A percentile compares a stretch with the other conserved stretches of the same genome.
Evolutionary conservation across 768 basidiomycete genomes (phyloP).

Genomic region (Ephemerocybe angulata): DNA sequence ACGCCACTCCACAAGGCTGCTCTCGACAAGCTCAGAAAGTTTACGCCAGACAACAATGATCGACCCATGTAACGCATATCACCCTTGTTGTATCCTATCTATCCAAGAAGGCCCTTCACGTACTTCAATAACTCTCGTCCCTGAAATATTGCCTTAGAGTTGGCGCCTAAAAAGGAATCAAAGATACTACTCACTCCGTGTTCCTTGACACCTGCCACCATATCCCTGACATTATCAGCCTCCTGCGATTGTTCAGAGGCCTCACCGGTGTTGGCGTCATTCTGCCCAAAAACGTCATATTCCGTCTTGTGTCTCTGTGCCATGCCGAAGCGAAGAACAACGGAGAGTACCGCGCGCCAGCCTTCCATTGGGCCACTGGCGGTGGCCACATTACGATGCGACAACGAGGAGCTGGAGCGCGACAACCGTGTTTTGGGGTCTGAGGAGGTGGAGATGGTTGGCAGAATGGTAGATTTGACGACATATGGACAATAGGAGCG

Average conservation of each 20-base stretch:
- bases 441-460: conserved; percentile 25
- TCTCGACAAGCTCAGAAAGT: conserved; percentile 36
- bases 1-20: conserved; percentile 27
- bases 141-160: conserved; percentile 31
- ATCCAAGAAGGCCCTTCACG: conserved; percentile 64
- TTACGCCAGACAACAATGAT: conserved; percentile 28
- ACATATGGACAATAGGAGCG: conserved; percentile 85
- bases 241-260: conserved; percentile 11
- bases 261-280: conserved; percentile 6
- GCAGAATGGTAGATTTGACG: conserved; percentile 59
- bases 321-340: conserved; percentile 64
- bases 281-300: conserved; percentile 22
- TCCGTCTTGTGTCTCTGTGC: conserved; percentile 50
- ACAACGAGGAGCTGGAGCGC: conserved; percentile 27
- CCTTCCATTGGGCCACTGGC: conserved; percentile 52
- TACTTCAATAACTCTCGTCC: conserved; percentile 70
- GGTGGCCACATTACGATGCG: conserved; percentile 25
- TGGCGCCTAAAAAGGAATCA: background rate
- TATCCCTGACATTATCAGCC: conserved; percentile 58
- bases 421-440: conserved; percentile 21
- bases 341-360: conserved; percentile 74
- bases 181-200: conserved; percentile 54
- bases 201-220: conserved; percentile 74
- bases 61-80: background rate
- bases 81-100: conserved; percentile 15